These are phyloP conservation scores for Aspergillus arachidicola DNA, from an alignment of 2,329 filamentous ascomycete species.

Conservation along the genomic window DNA sequence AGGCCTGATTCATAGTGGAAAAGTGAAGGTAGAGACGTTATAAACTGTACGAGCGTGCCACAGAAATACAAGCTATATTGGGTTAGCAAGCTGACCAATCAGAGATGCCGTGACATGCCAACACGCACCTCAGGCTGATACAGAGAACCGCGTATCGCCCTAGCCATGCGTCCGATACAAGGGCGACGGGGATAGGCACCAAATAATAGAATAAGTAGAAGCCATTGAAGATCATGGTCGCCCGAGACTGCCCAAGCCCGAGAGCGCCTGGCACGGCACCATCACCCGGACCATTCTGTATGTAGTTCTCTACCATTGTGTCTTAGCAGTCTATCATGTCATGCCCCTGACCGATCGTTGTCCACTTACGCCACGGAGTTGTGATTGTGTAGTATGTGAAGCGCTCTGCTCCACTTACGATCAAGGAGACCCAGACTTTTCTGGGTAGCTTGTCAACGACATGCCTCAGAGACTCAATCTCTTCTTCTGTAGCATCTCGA, in stretches of 20 bases:
- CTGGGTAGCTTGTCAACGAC: slow-evolving; percentile 2
- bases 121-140: not conserved
- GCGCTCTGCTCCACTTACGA: slow-evolving; percentile 3
- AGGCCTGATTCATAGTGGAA: not conserved
- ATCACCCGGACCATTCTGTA: slow-evolving; percentile 3
- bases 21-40: slow-evolving; percentile 1
- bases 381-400: slow-evolving; percentile 8
- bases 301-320: slow-evolving; percentile 6
- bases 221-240: slow-evolving; percentile 6
- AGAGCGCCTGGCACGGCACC: slow-evolving; percentile 3
- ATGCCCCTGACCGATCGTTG: not conserved
- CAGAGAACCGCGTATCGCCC: slow-evolving; percentile 6
- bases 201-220: slow-evolving; percentile 7
- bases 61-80: slow-evolving; percentile 3
- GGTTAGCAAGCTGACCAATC: not conserved
- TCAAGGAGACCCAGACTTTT: slow-evolving; percentile 3
- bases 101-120: not conserved
- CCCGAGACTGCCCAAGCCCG: not conserved
- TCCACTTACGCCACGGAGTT: slow-evolving; percentile 6
- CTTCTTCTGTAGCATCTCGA: not conserved
- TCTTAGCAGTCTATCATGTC: not conserved
- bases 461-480: not conserved
- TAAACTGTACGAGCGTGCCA: slow-evolving; percentile 3
- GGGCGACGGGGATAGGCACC: slow-evolving; percentile 2
- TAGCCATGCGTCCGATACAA: slow-evolving; percentile 6